Evolutionary conservation across 768 basidiomycete genomes (phyloP).

Genomic region (Pisolithus microcarpus): DNA sequence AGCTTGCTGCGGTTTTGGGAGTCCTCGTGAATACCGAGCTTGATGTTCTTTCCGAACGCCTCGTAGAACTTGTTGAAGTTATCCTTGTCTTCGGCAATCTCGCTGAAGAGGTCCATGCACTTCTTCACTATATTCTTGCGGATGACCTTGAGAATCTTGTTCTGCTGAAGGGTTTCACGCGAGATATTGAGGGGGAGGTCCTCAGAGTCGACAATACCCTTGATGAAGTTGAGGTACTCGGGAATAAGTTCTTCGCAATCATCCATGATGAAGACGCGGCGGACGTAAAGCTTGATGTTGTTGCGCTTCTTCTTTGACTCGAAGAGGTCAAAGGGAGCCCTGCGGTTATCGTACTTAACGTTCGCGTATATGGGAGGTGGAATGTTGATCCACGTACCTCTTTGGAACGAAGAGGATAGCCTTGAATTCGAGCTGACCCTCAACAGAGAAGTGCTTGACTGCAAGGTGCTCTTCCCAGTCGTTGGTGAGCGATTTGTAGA

Average conservation of each 20-base stretch:
- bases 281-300: constrained; percentile 99
- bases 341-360: constrained; percentile 21
- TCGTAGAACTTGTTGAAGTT: constrained; percentile 96
- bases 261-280: constrained; percentile 99
- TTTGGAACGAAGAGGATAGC: constrained; percentile 97
- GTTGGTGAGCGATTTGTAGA: constrained; percentile 99
- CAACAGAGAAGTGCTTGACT: constrained; percentile 99
- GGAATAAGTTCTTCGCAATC: constrained; percentile 99
- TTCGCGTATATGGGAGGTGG: background rate
- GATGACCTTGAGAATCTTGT: constrained; percentile 99
- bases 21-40: constrained; percentile 99
- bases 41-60: constrained; percentile 98
- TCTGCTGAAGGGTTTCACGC: constrained; percentile 98
- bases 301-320: constrained; percentile 99
- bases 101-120: constrained; percentile 86
- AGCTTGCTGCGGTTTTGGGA: constrained; percentile 99
- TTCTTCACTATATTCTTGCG: constrained; percentile 99
- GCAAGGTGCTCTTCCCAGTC: constrained; percentile 99
- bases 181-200: constrained; percentile 99
- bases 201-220: constrained; percentile 99
- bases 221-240: constrained; percentile 99
- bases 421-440: constrained; percentile 99
- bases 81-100: constrained; percentile 99
- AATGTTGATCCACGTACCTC: constrained; percentile 47
- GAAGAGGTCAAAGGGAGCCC: constrained; percentile 98